Evolutionary conservation across 352 stramenopile genomes (phyloP).

Genomic region (Aphanomyces astaci): DNA sequence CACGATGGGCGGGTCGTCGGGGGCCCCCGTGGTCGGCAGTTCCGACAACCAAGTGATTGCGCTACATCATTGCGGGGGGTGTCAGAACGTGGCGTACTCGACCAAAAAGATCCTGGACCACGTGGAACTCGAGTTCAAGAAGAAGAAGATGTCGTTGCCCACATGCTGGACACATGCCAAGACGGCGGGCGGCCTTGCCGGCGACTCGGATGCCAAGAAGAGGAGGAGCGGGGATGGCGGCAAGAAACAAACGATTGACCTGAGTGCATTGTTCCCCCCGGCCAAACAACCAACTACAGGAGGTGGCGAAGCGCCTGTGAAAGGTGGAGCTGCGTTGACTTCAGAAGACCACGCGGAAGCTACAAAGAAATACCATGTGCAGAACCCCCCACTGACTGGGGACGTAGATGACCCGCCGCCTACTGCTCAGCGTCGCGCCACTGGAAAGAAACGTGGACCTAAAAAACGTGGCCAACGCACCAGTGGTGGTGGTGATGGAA

Average conservation of each 20-base stretch:
- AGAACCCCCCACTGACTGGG: too few species aligned
- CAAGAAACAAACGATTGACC: not conserved
- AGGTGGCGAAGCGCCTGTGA: too few species aligned
- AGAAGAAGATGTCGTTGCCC: not conserved
- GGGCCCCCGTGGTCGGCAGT: constrained; percentile 32
- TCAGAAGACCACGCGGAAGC: not conserved
- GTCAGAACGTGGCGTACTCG: constrained; percentile 34
- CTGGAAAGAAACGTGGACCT: too few species aligned
- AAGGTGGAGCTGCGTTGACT: not conserved
- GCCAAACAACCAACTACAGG: too few species aligned
- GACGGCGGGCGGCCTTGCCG: not conserved
- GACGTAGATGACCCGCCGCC: too few species aligned
- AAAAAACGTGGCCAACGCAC: too few species aligned
- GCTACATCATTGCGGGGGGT: constrained; percentile 48
- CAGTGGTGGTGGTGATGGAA: too few species aligned
- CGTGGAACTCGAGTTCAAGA: constrained; percentile 3
- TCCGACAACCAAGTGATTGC: constrained; percentile 58
- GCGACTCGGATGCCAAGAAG: not conserved
- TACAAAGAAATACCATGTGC: too few species aligned
- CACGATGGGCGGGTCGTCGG: constrained; percentile 49
- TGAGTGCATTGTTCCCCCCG: not conserved
- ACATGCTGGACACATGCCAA: not conserved
- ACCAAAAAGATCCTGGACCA: constrained; percentile 36
- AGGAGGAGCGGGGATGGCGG: not conserved
- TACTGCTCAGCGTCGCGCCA: too few species aligned